Evolutionary conservation across 495 filamentous ascomycete genomes (phyloP).

Genomic region (Annulohypoxylon maeteangense): DNA sequence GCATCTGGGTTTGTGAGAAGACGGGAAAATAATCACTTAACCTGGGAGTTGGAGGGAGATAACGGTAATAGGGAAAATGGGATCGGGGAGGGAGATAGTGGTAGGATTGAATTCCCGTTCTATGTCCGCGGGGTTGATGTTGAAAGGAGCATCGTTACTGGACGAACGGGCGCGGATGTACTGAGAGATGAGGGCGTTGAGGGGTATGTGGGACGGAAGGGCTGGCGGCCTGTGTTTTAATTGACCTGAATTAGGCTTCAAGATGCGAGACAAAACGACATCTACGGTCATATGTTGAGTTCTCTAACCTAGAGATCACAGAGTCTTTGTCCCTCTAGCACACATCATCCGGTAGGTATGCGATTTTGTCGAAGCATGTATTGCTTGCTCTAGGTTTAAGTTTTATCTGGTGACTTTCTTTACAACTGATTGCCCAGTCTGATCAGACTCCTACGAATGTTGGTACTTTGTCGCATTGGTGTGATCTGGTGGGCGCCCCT

Average conservation of each 20-base stretch:
- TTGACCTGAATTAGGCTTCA: slow-evolving; percentile 36
- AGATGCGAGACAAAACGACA: too few species aligned
- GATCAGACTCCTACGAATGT: too few species aligned
- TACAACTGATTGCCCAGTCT: too few species aligned
- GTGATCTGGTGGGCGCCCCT: too few species aligned
- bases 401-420: too few species aligned
- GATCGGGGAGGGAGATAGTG: slow-evolving; percentile 41
- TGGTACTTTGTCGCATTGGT: too few species aligned
- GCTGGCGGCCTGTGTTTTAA: slow-evolving; percentile 68
- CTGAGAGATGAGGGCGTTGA: slow-evolving; percentile 67
- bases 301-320: too few species aligned
- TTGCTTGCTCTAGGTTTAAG: too few species aligned
- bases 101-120: slow-evolving; percentile 62
- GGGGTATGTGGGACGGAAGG: slow-evolving; percentile 63
- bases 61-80: slow-evolving; percentile 24
- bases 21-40: slow-evolving; percentile 31
- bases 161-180: slow-evolving; percentile 65
- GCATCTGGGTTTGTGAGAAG: slow-evolving; percentile 63
- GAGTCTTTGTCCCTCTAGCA: too few species aligned
- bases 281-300: too few species aligned
- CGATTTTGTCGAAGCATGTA: too few species aligned
- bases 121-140: slow-evolving; percentile 65
- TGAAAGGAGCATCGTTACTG: slow-evolving; percentile 72
- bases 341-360: too few species aligned
- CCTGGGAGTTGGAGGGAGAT: slow-evolving; percentile 41